These are phyloP conservation scores for Ramaria sp. DNA, from an alignment of 768 basidiomycete genomes.

Conservation along the genomic window DNA sequence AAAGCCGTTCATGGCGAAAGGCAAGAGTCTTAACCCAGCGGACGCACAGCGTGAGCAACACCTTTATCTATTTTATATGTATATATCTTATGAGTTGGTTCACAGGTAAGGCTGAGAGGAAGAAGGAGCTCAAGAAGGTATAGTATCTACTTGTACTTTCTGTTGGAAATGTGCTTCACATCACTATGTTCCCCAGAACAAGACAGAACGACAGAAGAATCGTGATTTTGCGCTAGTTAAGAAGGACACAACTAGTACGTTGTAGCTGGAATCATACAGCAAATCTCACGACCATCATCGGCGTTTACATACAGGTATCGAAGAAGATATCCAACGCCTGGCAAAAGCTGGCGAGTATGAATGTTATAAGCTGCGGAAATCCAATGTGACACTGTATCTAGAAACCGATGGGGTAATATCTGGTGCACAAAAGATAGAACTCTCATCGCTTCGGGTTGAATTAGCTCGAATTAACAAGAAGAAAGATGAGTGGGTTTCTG, in stretches of 20 bases:
- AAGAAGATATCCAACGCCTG: conserved; percentile 6
- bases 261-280: neutral
- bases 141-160: conserved; percentile 14
- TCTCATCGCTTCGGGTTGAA: conserved; percentile 66
- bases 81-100: neutral
- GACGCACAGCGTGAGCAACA: conserved; percentile 72
- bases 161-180: conserved; percentile 14
- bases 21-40: conserved; percentile 84
- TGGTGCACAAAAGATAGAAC: conserved; percentile 49
- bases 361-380: conserved; percentile 40
- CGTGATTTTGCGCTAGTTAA: conserved; percentile 89
- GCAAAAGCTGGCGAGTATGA: conserved; percentile 8
- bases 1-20: conserved; percentile 63
- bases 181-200: conserved; percentile 64
- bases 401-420: conserved; percentile 18
- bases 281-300: no score
- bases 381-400: conserved; percentile 56
- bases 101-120: conserved; percentile 81
- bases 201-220: conserved; percentile 66
- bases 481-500: conserved; percentile 85
- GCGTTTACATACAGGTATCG: neutral
- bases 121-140: conserved; percentile 95
- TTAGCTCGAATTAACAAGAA: conserved; percentile 71
- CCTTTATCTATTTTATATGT: neutral
- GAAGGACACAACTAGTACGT: conserved; percentile 78